Conservation (phyloP, 2,329 filamentous ascomycete genomes). For the Fusarium avenaceum region DNA sequence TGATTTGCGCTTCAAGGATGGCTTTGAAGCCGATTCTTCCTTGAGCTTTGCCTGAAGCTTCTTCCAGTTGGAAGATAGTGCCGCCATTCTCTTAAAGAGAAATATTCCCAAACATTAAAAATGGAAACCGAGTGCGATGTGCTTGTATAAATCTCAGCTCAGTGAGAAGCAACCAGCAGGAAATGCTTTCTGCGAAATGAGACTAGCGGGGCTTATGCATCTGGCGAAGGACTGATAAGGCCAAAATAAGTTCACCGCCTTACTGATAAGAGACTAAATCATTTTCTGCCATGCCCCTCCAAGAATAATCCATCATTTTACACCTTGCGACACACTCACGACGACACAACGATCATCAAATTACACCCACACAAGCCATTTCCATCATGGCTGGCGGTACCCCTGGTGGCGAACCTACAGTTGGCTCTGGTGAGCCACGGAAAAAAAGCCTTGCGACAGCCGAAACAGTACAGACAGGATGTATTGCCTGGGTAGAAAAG, state of each 20-base stretch:
- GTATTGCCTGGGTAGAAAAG: constrained; percentile 72
- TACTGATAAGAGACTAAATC: constrained; percentile 42
- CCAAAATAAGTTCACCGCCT: constrained; percentile 43
- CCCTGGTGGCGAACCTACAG: constrained; percentile 64
- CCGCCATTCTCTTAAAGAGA: constrained; percentile 52
- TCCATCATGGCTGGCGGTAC: constrained; percentile 68
- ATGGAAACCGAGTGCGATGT: background rate
- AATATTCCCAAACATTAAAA: background rate
- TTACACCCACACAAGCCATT: constrained; percentile 15
- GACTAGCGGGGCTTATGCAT: constrained; percentile 43
- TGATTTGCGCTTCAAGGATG: constrained; percentile 61
- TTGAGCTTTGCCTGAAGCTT: constrained; percentile 76
- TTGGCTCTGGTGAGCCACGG: constrained; percentile 69
- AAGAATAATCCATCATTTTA: constrained; percentile 33
- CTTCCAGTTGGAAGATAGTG: constrained; percentile 81
- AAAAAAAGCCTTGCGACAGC: constrained; percentile 87
- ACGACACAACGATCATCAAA: constrained; percentile 47
- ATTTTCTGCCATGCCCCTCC: constrained; percentile 51
- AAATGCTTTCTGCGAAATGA: constrained; percentile 22
- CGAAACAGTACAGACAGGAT: constrained; percentile 77
- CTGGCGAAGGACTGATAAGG: constrained; percentile 43
- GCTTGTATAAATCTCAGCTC: constrained; percentile 15
- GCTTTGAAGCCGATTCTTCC: constrained; percentile 57
- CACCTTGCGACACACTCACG: constrained; percentile 23
- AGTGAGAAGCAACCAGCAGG: constrained; percentile 2